These are phyloP conservation scores for Raffaelea ambrosiae DNA, from an alignment of 2,329 filamentous ascomycete genomes.

Conservation along the genomic window DNA sequence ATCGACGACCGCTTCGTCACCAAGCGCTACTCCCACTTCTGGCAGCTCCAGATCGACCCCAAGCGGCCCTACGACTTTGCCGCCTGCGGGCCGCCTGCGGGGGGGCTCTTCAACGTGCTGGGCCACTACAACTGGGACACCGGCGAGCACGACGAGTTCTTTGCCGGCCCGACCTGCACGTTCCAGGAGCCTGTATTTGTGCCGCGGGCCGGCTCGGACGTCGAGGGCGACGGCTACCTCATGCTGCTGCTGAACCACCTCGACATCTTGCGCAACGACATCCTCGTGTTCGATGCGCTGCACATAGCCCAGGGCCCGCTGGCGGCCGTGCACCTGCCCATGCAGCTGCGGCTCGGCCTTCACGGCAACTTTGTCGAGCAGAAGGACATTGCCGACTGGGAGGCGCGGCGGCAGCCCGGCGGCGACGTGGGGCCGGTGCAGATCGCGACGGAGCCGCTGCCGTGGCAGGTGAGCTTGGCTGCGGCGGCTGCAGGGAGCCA, in stretches of 20 bases:
- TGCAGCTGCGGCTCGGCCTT: slow-evolving; percentile 30
- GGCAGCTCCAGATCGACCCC: slow-evolving; percentile 30
- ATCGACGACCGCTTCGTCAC: slow-evolving; percentile 39
- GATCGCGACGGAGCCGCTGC: slow-evolving; percentile 25
- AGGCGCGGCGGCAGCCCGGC: slow-evolving; percentile 20
- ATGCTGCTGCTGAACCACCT: slow-evolving; percentile 37
- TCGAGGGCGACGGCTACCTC: slow-evolving; percentile 42
- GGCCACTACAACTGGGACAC: slow-evolving; percentile 34
- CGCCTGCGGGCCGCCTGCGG: slow-evolving; percentile 31
- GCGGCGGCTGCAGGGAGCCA: background rate
- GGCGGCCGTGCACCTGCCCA: slow-evolving; percentile 29
- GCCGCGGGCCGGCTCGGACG: slow-evolving; percentile 27
- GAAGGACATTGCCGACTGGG: slow-evolving; percentile 33
- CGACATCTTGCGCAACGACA: slow-evolving; percentile 33
- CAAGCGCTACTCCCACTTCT: slow-evolving; percentile 36
- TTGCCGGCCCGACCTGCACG: slow-evolving; percentile 32
- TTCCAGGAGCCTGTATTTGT: slow-evolving; percentile 48
- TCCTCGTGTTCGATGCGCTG: slow-evolving; percentile 33
- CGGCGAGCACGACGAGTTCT: slow-evolving; percentile 31
- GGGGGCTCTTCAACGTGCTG: slow-evolving; percentile 36
- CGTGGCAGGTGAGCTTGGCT: slow-evolving; percentile 24
- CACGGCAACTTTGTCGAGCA: slow-evolving; percentile 35
- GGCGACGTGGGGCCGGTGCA: slow-evolving; percentile 30
- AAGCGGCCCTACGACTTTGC: slow-evolving; percentile 33
- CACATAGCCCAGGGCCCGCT: slow-evolving; percentile 28